Conservation (phyloP, 2,329 filamentous ascomycete species). For the Tolypocladium pustulatum region DNA sequence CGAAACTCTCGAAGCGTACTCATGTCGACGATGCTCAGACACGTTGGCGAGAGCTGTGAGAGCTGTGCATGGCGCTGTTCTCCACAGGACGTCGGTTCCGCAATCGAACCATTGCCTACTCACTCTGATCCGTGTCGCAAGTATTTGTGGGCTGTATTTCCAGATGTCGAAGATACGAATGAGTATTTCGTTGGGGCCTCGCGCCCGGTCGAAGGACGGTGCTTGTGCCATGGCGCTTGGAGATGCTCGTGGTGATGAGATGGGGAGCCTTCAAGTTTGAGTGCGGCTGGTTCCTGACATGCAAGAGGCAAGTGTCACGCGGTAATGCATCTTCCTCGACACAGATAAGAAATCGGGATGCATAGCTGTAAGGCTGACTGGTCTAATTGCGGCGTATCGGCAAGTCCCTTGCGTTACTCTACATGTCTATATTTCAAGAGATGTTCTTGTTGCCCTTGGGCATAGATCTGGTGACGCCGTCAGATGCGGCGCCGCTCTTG, state of each 20-base stretch:
- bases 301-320: neutral
- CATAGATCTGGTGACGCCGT: neutral
- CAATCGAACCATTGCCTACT: neutral
- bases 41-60: neutral
- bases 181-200: neutral
- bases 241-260: neutral
- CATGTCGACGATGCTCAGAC: neutral
- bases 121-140: neutral
- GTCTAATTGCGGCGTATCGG: neutral
- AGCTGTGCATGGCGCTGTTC: neutral
- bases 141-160: neutral
- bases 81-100: neutral
- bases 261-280: neutral
- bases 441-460: neutral
- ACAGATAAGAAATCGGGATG: neutral
- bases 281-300: too few species aligned
- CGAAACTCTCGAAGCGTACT: neutral
- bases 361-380: too few species aligned
- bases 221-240: neutral
- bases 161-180: neutral
- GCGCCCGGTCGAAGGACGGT: neutral
- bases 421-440: neutral
- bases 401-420: neutral
- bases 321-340: neutral
- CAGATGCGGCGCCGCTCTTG: neutral